Base-by-base conservation (phyloP, 2,329 filamentous ascomycete species). In the Ceratocystiopsis sp. region DNA sequence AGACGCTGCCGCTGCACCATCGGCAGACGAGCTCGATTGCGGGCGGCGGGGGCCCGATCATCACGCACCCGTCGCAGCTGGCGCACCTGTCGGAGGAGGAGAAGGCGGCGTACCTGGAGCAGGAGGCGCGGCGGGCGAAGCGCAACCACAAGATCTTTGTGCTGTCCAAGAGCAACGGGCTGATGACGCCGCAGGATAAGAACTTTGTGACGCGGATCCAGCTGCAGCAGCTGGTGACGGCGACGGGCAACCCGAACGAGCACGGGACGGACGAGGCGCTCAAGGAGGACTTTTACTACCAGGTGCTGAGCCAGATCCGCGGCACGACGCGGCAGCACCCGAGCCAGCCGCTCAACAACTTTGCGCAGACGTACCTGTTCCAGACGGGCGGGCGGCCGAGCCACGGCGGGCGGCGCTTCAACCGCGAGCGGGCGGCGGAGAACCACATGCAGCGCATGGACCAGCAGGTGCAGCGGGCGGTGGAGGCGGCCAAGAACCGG, bases 361-460 rank as follows among this genome's bases (percentile, higher is more conserved):
- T 98, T 59, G 91, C 91, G 0, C 91, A 98, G 61, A 98, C 91
- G 0, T 98, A 98, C 56, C 69, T 98, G 3, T 93, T 93, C 61
- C 89, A 96, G 60, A 95, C 89, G 3, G 89, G 89, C 25, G 84
- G 80, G 51, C 78, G 87, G 17, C 77, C 86, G 50, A 80, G 82
- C 43, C 75, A 73, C 56, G 25, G 25, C 56, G 25, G 25, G 25
- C 70, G 86, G 49, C 75, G 86, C 50, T 78, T 91, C 52, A 39
- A 49, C 44, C 50, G 47, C 11, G 77, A 79, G 47, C 75, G 85
- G 46, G 84, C 81, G 37, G 86, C 84, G 16, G 91, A 98, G 59
- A 98, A 95, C 57, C 91, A 98, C 56, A 84, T 96, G 65, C 91
- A 96, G 59, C 80, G 91, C 44, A 98, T 98, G 91, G 89, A 98